Base-by-base conservation (phyloP, 2,329 filamentous ascomycete species). In the Fusarium pseudoanthophilum region DNA sequence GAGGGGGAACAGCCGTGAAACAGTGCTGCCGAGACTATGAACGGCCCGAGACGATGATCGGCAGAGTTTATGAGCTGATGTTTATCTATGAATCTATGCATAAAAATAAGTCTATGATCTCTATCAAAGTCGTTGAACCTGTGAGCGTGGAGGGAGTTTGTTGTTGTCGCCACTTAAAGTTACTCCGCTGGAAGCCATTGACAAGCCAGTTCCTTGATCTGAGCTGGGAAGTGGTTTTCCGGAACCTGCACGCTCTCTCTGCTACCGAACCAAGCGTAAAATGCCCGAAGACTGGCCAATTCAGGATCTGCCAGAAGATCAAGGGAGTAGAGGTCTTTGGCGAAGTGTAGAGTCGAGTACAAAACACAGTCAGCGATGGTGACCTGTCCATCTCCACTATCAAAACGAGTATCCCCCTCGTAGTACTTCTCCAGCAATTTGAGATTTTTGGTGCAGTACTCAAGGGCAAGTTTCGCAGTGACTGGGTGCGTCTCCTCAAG, bases 291-390 rank as follows among this genome's bases (percentile, higher is more conserved):
- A 11, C 51, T 59, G 9, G n/a, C 18, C 4, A 75, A 15, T 1
- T 72, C 67, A 6, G 60, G 30, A 4, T 65, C 61, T 7, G 49
- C 32, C 6, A 70, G 2, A 7, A 75, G 36, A 6, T 74, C 45
- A 11, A 70, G 2, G 1, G 14, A 4, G 32, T 75, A 75, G 2
- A 75, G 30, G 8, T 64, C 73, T 28, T 74, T 69, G 13, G 73
- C 56, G 40, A 75, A 75, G 8, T 75, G 61, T 0, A 75, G 15
- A 9, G 63, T 55, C 0, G 73, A 72, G 28, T 72, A 75, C 16
- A 75, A 18, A 1, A 76, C 61, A 4, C 73, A 75, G 21, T 75
- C 73, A 4, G 73, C 73, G 4, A 75, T 46, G 6, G 39, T 66
- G 7, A 20, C 39, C 2, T 42, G 21, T 11, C 26, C 36, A 11